Evolutionary conservation across 148 eudicot species (phyloP), one percentile per base, ranked within the genome.

Genomic region (Cornus kousa): DNA sequence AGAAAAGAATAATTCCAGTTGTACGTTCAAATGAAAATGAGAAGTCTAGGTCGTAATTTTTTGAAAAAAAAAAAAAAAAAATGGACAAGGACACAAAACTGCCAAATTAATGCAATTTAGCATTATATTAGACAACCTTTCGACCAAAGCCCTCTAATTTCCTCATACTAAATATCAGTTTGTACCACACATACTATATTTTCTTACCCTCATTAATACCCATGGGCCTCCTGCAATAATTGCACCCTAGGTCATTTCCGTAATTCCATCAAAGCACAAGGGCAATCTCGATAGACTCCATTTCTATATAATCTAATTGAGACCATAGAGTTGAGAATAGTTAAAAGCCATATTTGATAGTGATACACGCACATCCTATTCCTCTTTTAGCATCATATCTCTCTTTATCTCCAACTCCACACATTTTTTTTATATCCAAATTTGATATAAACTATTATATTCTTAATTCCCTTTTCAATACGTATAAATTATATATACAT

Each of bases 191-290:
- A 39, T 39, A 39, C 0, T 43, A 43, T 43, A 43, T 43, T 43
- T 43, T 43, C 48, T 43, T 43, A 69, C 43, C 80, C 75, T 19
- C 24, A 55, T 73, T 66, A 39, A 46, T 57, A 13, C 32, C 70
- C 28, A 79, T 82, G 77, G 81, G 75, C 85, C 81, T 69, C 79
- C 24, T 55, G 77, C 73, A 70, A 79, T 82, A 46, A 85, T 72
- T 83, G 85, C 83, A 77, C 48, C 60, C 80, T 40, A 70, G 70
- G 43, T 37, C 32, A 28, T 17, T 46, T 28, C 39, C 43, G 71
- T 71, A 55, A 76, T 73, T 77, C 31, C 22, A 31, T 10, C 12
- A 33, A 62, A 75, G 71, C 23, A 9, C 24, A 72, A 67, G 83
- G 81, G 82, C 77, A 5, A 35, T 74, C 53, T n/a, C 1, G 70